These are phyloP conservation scores for Trypanosoma platydactyli DNA, from an alignment of 208 protist species.

Conservation along the genomic window DNA sequence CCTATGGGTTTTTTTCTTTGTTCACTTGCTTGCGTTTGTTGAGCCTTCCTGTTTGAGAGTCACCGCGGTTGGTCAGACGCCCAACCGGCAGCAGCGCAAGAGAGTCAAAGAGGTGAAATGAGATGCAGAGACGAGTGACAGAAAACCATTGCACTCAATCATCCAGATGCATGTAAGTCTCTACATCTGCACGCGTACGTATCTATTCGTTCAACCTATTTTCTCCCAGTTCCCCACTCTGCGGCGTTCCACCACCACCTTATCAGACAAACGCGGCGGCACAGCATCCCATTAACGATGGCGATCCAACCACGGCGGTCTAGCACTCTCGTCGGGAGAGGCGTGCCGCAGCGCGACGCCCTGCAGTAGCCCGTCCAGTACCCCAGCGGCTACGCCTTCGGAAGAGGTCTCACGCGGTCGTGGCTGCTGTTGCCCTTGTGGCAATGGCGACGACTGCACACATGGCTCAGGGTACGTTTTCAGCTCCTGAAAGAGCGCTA, in stretches of 20 bases:
- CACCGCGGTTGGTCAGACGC: no score
- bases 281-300: slow-evolving; percentile 10
- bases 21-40: not conserved
- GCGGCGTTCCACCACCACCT: no score
- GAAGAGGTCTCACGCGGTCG: not conserved
- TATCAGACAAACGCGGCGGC: no score
- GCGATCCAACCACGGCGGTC: slow-evolving; percentile 15
- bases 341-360: not conserved
- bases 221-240: no score
- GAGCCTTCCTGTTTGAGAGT: no score
- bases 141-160: no score
- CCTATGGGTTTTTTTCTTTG: slow-evolving; percentile 11
- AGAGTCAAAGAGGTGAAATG: no score
- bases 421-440: not conserved
- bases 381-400: not conserved
- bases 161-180: no score
- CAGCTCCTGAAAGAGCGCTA: slow-evolving; percentile 11
- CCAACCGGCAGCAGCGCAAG: no score
- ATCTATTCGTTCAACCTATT: no score
- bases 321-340: not conserved
- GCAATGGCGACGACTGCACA: not conserved
- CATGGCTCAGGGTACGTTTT: not conserved
- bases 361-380: not conserved
- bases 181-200: no score
- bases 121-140: no score